Conservation (phyloP, 495 filamentous ascomycete genomes). For the Pseudomonodictys pantanalensis region DNA sequence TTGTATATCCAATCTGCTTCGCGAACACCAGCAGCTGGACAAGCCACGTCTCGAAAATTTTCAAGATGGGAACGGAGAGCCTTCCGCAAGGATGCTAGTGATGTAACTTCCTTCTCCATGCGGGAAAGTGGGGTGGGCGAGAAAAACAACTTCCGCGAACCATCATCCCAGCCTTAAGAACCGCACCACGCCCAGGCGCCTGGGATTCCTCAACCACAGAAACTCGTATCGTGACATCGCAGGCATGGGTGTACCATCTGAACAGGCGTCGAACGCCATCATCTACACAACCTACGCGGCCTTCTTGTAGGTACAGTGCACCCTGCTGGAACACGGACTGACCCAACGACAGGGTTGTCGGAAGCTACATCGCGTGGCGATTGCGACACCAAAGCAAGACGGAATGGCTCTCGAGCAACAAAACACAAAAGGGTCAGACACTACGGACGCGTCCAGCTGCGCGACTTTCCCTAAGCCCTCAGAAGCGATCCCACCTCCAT, state of each 20-base stretch:
- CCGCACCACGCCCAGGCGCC: neutral
- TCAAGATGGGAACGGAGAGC: neutral
- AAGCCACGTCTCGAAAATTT: neutral
- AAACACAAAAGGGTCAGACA: conserved; percentile 71
- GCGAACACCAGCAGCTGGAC: no score
- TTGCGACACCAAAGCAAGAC: conserved; percentile 66
- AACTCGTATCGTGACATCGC: neutral
- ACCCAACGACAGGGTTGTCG: conserved; percentile 51
- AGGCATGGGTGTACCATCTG: conserved; percentile 70
- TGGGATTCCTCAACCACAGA: neutral
- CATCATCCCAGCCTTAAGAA: neutral
- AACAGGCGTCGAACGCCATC: conserved; percentile 68
- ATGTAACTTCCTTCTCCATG: conserved; percentile 14
- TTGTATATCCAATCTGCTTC: no score
- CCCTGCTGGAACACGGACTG: neutral
- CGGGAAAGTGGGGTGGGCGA: conserved; percentile 13
- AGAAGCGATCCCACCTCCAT: neutral
- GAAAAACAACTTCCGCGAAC: conserved; percentile 9
- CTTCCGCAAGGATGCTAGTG: neutral
- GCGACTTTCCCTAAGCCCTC: neutral
- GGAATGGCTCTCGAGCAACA: conserved; percentile 66
- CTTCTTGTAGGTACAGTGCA: conserved; percentile 58
- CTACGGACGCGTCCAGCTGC: neutral
- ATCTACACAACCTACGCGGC: conserved; percentile 70
- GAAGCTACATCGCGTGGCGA: conserved; percentile 64